Base-by-base conservation (phyloP, 495 filamentous ascomycete genomes). In the Parachaetomium inaequale region DNA sequence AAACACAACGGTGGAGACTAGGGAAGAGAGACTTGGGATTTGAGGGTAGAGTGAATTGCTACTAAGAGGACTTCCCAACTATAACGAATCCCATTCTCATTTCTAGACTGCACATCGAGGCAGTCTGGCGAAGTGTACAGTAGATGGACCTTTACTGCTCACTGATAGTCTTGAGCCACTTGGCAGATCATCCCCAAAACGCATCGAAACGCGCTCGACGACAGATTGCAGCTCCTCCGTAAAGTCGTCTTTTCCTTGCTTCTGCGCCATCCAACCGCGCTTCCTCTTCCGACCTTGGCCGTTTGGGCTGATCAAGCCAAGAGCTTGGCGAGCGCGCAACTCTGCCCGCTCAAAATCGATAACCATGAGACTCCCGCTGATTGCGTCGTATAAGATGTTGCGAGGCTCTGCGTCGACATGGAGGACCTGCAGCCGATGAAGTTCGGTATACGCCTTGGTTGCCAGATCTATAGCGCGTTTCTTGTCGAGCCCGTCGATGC, bases 231-330 rank as follows among this genome's bases (percentile, higher is more conserved):
- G 52, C 21, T 55, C 52, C 36, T 55, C 15, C 36, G 12, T 17
- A 12, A 55, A 55, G 36, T 42, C 52, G 52, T 55, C 52, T 42
- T 40, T 55, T 55, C 52, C 52, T 55, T 55, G 52, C 52, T 55
- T 55, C 52, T 28, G 21, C 34, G 19, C 52, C 36, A 42, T 42
- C 19, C 12, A 54, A 54, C 52, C 52, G 52, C 23, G 52, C 52
- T 55, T 55, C 52, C 52, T 55, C 52, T 55, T 55, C 21, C 34
- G 52, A 42, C 12, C 52, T 55, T 55, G 52, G 36, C 34, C 36
- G 52, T 55, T 55, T 28, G 52, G 34, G 52, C 52, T 55, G 52
- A 55, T 42, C 21, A 28, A 40, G 52, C 36, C 36, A 28, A 55
- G 52, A 28, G 52, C 34, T 55, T 55, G 52, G 52, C 32, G 36